These are phyloP conservation scores for Trypanosoma lewisi DNA, from an alignment of 208 protist species.

Conservation along the genomic window DNA sequence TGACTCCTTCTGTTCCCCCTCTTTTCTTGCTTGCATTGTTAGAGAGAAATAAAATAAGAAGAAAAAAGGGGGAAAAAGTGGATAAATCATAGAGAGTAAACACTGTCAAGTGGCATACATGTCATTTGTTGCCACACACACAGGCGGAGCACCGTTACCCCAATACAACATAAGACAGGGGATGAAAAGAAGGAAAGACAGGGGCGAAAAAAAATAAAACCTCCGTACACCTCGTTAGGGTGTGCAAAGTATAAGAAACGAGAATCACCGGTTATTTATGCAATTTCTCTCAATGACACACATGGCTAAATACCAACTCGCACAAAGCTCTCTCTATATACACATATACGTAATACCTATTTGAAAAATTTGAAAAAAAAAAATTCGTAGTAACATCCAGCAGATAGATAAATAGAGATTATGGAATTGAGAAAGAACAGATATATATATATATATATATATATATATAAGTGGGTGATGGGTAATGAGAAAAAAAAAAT, in stretches of 20 bases:
- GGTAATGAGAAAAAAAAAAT: background rate
- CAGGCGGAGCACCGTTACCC: too few relatives aligned
- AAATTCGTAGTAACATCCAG: background rate
- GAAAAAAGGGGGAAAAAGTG: background rate
- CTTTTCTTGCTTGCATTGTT: background rate
- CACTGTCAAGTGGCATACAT: too few relatives aligned
- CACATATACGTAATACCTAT: background rate
- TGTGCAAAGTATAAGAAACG: too few relatives aligned
- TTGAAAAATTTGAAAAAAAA: slow-evolving; percentile 3
- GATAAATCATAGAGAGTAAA: too few relatives aligned
- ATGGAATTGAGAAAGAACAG: background rate
- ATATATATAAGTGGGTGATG: too few relatives aligned
- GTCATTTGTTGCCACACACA: too few relatives aligned
- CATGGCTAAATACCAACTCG: background rate
- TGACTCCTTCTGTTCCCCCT: slow-evolving; percentile 1
- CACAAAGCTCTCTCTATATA: background rate
- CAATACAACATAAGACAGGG: too few relatives aligned
- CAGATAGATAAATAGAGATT: background rate
- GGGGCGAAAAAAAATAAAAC: too few relatives aligned
- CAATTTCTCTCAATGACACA: background rate
- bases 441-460: too few relatives aligned
- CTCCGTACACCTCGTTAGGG: too few relatives aligned
- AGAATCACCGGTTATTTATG: too few relatives aligned
- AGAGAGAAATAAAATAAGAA: background rate
- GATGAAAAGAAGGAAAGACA: too few relatives aligned